Evolutionary conservation across 306 rosid genomes (phyloP).

Genomic region (Boehmeria nivea): DNA sequence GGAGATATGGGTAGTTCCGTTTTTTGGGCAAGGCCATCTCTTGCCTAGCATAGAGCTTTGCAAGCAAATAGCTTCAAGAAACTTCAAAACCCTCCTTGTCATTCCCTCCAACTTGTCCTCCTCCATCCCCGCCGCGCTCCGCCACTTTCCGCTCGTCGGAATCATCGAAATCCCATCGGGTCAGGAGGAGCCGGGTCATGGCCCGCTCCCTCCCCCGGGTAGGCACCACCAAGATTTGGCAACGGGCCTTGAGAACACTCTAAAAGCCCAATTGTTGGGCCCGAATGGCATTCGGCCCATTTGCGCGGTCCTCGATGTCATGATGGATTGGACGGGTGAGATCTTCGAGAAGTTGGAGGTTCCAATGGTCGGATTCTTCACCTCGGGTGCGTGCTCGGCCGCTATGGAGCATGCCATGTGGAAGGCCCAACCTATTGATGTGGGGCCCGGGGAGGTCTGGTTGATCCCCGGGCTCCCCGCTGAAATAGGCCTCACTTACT

Average conservation of each 20-base stretch:
- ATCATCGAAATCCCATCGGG: conserved; percentile 24
- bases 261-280: conserved; percentile 11
- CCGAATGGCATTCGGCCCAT: conserved; percentile 29
- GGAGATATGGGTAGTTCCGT: conserved; percentile 51
- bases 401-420: conserved; percentile 49
- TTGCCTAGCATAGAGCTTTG: conserved; percentile 60
- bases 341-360: conserved; percentile 31
- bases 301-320: conserved; percentile 47
- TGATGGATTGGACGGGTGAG: conserved; percentile 45
- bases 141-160: conserved; percentile 36
- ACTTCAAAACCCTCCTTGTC: conserved; percentile 30
- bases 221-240: conserved; percentile 7
- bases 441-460: conserved; percentile 39
- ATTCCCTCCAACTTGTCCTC: conserved; percentile 38
- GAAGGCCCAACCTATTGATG: conserved; percentile 39
- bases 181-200: conserved; percentile 6
- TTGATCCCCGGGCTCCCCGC: conserved; percentile 50
- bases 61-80: conserved; percentile 44
- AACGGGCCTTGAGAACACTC: conserved; percentile 29
- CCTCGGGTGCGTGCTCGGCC: conserved; percentile 52
- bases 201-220: conserved; percentile 10
- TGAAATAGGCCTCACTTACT: conserved; percentile 36
- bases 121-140: conserved; percentile 44
- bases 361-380: conserved; percentile 51
- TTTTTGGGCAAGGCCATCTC: conserved; percentile 64